Base-by-base conservation (phyloP, 1,139 yeast species). In the Meyerozyma smithsonii region DNA sequence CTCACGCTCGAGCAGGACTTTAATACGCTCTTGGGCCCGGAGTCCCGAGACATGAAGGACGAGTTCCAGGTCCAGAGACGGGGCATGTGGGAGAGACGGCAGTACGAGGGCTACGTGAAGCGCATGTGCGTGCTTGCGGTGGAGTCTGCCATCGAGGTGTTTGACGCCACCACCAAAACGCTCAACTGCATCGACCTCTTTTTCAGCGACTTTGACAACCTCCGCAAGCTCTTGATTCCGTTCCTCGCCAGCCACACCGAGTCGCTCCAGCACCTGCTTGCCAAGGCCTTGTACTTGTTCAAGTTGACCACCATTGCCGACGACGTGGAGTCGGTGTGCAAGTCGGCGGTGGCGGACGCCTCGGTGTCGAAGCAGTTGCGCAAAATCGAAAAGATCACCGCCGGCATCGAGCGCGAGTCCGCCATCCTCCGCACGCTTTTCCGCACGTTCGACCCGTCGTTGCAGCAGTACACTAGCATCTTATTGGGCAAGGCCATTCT, bases 401-500 rank as follows among this genome's bases (percentile, higher is more conserved):
- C 56, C 16, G 67, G 71, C 24, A 51, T 68, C n/a, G 68, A 66
- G 39, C 50, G 62, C 36, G 74, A 69, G 45, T 48, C 64, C 7
- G 36, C 46, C 8, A 51, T 63, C 10, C 48, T 69, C 16, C 57
- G 54, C 12, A 53, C 61, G 10, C 60, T 64, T 8, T 66, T 63
- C 41, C 43, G 47, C 17, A 57, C 69, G 4, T 62, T 67, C 42
- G 67, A 70, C 41, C 62, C 61, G 4, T 59, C 68, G 14, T 49
- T 70, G 38, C 59, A 54, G 39, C 68, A 61, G 42, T 71, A 70
- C 44, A 67, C 75, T 24, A 56, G 55, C 36, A 53, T 67, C 8
- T 54, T 71, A 8, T 50, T 71, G 35, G 77, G 76, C 2, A 65
- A 58, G 46, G 74, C 73, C 25, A 70, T 71, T 19, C 53, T 71